Evolutionary conservation across 1,284 basidiomycete species (phyloP), one percentile per base, ranked within the genome.

Genomic region (Xerocomus amazonicus): DNA sequence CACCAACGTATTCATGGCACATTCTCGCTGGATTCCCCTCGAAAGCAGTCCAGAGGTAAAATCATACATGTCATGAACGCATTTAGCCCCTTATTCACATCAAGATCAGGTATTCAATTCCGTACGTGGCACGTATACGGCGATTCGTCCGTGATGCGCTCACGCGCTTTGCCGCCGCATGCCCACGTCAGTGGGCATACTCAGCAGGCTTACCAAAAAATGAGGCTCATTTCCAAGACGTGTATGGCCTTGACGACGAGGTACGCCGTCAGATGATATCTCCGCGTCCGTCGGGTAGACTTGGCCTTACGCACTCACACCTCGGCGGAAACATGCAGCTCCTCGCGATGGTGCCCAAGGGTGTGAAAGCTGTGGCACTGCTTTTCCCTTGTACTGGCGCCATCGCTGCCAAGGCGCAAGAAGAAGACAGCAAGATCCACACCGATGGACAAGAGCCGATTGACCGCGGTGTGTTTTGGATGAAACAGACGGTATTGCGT

Each of bases 171-270:
- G 19, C 38, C 37, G 8, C 23, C 37, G 8, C 4, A 16, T 6
- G 1, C 32, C 28, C 9, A 6, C 4, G 58, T 9, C 46, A 92
- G 87, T 95, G 92, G 92, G 78, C 90, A 0, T 68, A 74, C 33
- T 79, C 82, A 43, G 83, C 87, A 3, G 92, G 92, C 3, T 74
- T 95, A 3, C 73, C 83, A 1, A 67, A 69, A 2, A 66, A 75
- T 5, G 71, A 77, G 19, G 77, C 80, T 8, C 71, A 78, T 35
- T 95, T 95, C 63, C 75, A 79, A 52, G 92, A 96, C 65, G 76
- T 94, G 33, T 95, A 83, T 61, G 90, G 89, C 3, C 73, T 95
- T 29, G 92, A 95, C 55, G 68, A 76, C 1, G 88, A 86, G 60
- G 85, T 85, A 48, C 32, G 71, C 27, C 13, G 16, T 50, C 19